Evolutionary conservation across 2,329 filamentous ascomycete species (phyloP).

Genomic region (Fusarium agapanthi): DNA sequence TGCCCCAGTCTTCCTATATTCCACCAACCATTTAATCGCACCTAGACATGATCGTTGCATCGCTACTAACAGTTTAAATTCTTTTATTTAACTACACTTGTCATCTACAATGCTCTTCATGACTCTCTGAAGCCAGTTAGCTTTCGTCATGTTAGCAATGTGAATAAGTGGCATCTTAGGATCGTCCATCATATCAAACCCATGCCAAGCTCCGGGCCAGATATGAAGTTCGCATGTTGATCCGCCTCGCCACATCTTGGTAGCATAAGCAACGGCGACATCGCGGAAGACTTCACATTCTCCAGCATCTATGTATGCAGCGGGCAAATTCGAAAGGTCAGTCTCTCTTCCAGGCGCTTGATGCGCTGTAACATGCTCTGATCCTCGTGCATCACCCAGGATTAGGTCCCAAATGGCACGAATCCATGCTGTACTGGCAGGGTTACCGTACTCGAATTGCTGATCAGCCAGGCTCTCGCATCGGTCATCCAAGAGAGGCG

Average conservation of each 20-base stretch:
- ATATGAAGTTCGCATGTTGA: slow-evolving; percentile 6
- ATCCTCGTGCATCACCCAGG: background rate
- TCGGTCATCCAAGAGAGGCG: background rate
- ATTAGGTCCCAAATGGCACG: slow-evolving; percentile 9
- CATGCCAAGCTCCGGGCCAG: slow-evolving; percentile 4
- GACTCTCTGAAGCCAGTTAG: background rate
- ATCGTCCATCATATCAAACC: slow-evolving; percentile 8
- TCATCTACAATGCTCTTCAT: background rate
- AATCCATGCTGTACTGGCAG: background rate
- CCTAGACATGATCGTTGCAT: background rate
- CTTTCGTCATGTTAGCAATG: background rate
- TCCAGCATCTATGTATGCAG: background rate
- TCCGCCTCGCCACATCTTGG: background rate
- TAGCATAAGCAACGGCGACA: background rate
- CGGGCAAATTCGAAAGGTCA: background rate
- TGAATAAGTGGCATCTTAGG: background rate
- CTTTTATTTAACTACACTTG: no score
- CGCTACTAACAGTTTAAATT: background rate
- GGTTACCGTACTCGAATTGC: slow-evolving; percentile 7
- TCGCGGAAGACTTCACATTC: slow-evolving; percentile 6
- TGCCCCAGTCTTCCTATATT: background rate
- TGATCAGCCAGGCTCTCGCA: slow-evolving; percentile 1
- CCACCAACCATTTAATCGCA: background rate
- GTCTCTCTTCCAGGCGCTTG: background rate
- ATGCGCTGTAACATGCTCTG: background rate